Evolutionary conservation across 2,329 filamentous ascomycete genomes (phyloP), one percentile per base, ranked within the genome.

Genomic region (Ceratocystis papillata): DNA sequence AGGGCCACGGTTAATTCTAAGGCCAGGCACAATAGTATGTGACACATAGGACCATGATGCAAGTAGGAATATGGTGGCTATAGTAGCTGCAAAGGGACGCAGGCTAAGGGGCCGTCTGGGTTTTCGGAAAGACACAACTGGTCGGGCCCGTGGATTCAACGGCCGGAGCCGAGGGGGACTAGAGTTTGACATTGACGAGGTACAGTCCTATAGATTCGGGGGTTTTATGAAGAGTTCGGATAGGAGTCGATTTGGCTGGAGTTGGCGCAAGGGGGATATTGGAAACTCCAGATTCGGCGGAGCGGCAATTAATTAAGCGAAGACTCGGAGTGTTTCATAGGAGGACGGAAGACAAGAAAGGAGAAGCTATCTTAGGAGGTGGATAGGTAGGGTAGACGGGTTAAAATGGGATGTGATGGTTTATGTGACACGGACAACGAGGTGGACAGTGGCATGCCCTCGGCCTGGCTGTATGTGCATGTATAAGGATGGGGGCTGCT

Each of bases 31-130:
- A 37, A 57, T n/a, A 28, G 37, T 28, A 10, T 44, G 46, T 17
- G 62, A 60, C 6, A 60, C 20, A 63, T 57, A 67, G 5, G 65
- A 60, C 62, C 62, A 67, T 28, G 61, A 48, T 33, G 10, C 55
- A 17, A 67, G 45, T 1, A 67, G 45, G 20, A 63, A 33, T 6
- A 67, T n/a, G 17, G 65, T 64, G 8, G 62, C 62, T 8, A 64
- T 45, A 10, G 65, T 60, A 28, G 61, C 53, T 33, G 63, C 30
- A 53, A 67, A 67, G 12, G 63, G 63, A 30, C 59, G 59, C 20
- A 68, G 45, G 20, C 59, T 41, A 3, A 50, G 37, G n/a, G 20
- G 63, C 17, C 62, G 64, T 4, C n/a, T 33, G 17, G 7, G 28
- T 7, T 22, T 22, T 8, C 25, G 12, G 12, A 17, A 17, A 50